Evolutionary conservation across 176 grass and related monocot genomes (phyloP).

Genomic region (Canna indica): DNA sequence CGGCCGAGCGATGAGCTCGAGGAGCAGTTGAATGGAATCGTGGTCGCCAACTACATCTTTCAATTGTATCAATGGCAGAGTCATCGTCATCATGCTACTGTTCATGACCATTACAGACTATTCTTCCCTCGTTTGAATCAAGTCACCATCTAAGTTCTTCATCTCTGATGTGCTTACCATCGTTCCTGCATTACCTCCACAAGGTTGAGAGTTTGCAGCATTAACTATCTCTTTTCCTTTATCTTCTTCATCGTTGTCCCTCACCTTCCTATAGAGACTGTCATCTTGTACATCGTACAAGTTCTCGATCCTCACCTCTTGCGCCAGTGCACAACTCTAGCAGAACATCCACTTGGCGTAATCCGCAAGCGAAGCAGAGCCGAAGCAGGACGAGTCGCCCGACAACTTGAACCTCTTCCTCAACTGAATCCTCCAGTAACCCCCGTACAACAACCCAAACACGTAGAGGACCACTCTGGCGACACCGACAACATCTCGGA

Average conservation of each 20-base stretch:
- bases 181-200: background rate
- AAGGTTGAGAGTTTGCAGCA: background rate
- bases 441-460: constrained; percentile 14
- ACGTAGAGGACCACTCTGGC: background rate
- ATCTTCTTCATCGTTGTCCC: too few relatives aligned
- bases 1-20: constrained; percentile 7
- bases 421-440: constrained; percentile 15
- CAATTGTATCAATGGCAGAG: background rate
- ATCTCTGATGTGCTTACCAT: background rate
- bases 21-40: background rate
- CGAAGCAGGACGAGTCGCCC: background rate
- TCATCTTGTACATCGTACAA: constrained; percentile 1
- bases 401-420: background rate
- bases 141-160: background rate
- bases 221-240: too few relatives aligned
- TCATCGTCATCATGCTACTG: background rate
- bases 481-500: background rate
- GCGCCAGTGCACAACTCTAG: constrained; percentile 9
- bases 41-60: background rate
- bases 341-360: constrained; percentile 8
- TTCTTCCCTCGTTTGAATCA: background rate
- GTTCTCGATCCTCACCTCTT: constrained; percentile 6
- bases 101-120: background rate
- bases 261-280: background rate
- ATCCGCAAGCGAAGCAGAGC: background rate